A percentile compares a stretch with the other conserved stretches of the same genome.
Conservation (phyloP, 495 filamentous ascomycete genomes). For the Lentithecium fluviatile region DNA sequence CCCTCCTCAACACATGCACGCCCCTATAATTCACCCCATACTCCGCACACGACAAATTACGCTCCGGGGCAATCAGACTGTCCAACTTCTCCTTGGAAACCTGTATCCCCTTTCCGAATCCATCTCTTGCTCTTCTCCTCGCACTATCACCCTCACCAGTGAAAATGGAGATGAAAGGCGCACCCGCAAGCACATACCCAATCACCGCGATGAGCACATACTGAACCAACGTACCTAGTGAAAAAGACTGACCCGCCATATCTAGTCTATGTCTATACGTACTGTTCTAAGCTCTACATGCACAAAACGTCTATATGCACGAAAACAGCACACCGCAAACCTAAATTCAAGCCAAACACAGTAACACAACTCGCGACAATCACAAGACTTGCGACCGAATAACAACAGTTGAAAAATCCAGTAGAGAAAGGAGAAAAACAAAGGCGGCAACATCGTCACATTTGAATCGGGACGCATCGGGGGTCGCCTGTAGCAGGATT, state of each 20-base stretch:
- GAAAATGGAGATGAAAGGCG: conserved; percentile 15
- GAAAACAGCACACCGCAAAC: too few species aligned
- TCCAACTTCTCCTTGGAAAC: conserved; percentile 21
- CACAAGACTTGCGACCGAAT: too few species aligned
- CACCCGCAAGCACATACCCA: conserved; percentile 33
- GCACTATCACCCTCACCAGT: neutral
- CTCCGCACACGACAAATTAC: conserved; percentile 18
- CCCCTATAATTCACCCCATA: conserved; percentile 20
- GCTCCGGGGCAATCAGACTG: conserved; percentile 21
- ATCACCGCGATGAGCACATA: conserved; percentile 17
- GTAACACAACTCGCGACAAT: too few species aligned
- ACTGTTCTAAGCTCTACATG: too few species aligned
- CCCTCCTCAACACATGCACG: conserved; percentile 46
- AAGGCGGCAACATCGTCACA: neutral
- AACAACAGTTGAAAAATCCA: too few species aligned
- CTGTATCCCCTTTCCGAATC: neutral
- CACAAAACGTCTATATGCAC: too few species aligned
- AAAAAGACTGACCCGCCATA: neutral
- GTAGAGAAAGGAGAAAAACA: neutral
- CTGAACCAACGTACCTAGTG: conserved; percentile 21
- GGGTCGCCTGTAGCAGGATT: too few species aligned
- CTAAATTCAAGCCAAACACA: too few species aligned
- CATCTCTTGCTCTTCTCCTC: neutral
- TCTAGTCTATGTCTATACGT: too few species aligned
- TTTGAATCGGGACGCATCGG: too few species aligned